Conservation (phyloP, 257 asterid genomes). For the Galeopsis tetrahit region DNA sequence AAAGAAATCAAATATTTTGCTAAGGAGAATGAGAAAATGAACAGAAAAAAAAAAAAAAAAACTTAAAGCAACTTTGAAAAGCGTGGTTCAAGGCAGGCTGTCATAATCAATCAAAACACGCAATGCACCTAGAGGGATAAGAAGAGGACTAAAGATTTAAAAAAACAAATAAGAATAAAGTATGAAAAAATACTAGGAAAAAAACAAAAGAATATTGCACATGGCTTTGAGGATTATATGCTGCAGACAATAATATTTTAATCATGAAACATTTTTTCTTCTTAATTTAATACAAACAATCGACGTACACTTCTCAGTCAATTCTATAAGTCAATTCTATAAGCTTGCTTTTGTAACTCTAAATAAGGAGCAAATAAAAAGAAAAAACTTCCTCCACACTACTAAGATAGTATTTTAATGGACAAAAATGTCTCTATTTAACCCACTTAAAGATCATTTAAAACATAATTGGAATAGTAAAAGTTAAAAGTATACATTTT, state of each 20-base stretch:
- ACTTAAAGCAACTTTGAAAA: slow-evolving; percentile 29
- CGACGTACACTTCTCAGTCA: neutral
- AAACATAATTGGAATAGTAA: no score
- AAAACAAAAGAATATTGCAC: slow-evolving; percentile 32
- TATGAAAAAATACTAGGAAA: neutral
- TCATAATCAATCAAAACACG: slow-evolving; percentile 39
- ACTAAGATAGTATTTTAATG: no score
- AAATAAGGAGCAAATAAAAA: no score
- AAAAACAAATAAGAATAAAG: slow-evolving; percentile 34
- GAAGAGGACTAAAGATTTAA: slow-evolving; percentile 5
- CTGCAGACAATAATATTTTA: slow-evolving; percentile 5
- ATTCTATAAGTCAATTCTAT: no score
- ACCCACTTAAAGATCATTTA: no score
- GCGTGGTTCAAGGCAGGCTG: slow-evolving; percentile 33
- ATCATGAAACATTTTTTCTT: neutral
- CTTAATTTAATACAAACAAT: neutral
- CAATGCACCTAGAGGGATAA: slow-evolving; percentile 35
- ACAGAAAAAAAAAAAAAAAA: neutral
- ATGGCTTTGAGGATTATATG: slow-evolving; percentile 30
- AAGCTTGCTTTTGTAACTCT: neutral
- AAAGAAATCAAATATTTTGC: neutral
- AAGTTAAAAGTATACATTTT: no score
- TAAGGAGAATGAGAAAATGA: neutral
- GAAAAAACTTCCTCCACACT: neutral
- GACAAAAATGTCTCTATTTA: no score